Conservation (phyloP, 2,329 filamentous ascomycete species). For the Neofusicoccum sp. region DNA sequence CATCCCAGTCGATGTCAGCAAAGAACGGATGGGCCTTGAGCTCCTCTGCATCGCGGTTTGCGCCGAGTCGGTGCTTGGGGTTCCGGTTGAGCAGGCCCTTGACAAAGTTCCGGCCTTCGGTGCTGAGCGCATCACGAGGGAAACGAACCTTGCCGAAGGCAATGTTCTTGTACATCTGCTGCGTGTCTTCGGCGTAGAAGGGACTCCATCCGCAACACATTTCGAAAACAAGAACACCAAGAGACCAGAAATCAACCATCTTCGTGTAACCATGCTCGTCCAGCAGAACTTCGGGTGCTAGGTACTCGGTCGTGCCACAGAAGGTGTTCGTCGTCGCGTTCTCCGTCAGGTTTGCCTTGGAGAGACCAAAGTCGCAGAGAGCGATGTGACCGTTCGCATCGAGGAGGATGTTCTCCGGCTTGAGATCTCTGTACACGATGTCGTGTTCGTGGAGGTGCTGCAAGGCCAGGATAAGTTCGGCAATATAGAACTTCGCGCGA, state of each 20-base stretch:
- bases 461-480: constrained; percentile 90
- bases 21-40: constrained; percentile 95
- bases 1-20: constrained; percentile 87
- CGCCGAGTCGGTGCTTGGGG: constrained; percentile 89
- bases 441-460: constrained; percentile 95
- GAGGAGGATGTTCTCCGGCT: constrained; percentile 94
- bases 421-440: constrained; percentile 95
- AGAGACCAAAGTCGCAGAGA: constrained; percentile 94
- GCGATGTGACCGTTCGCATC: constrained; percentile 98
- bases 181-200: constrained; percentile 97
- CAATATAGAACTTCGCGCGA: constrained; percentile 97
- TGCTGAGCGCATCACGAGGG: constrained; percentile 87
- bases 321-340: constrained; percentile 99
- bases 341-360: constrained; percentile 94
- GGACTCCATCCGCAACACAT: constrained; percentile 99
- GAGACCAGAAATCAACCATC: constrained; percentile 99
- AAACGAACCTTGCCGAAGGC: constrained; percentile 98
- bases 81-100: constrained; percentile 97
- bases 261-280: constrained; percentile 98
- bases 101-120: constrained; percentile 95
- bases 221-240: constrained; percentile 95
- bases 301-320: constrained; percentile 95
- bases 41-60: constrained; percentile 87
- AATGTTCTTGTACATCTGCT: constrained; percentile 99
- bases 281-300: constrained; percentile 90